phyloP scores from a whole-genome alignment of 805 yeast genomes.

The Barnettozyma vustinii region DNA sequence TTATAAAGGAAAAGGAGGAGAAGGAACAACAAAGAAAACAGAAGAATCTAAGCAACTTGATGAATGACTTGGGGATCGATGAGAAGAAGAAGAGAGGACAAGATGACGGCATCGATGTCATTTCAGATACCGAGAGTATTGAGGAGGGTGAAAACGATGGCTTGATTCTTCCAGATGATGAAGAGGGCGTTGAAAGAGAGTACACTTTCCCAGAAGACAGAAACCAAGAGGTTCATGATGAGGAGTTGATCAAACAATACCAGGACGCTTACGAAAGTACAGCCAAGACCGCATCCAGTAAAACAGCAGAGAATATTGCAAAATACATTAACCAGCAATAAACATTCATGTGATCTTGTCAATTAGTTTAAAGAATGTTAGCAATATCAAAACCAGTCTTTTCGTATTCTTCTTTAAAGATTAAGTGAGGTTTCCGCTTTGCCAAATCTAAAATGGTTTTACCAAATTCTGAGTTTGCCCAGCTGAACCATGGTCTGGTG shows the following conservation, averaged over 20 bases:
- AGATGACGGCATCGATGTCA: conserved; percentile 42
- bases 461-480: conserved; percentile 92
- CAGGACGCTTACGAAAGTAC: conserved; percentile 64
- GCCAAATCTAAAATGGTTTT: conserved; percentile 79
- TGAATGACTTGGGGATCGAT: conserved; percentile 80
- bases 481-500: conserved; percentile 88
- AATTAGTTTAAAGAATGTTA: not conserved
- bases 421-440: conserved; percentile 62
- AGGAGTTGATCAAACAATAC: conserved; percentile 58
- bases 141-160: conserved; percentile 42
- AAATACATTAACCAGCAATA: conserved; percentile 46
- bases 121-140: conserved; percentile 47
- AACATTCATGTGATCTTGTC: not conserved
- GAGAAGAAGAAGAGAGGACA: conserved; percentile 32
- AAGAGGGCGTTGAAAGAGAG: conserved; percentile 57
- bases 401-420: conserved; percentile 43
- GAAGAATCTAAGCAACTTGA: conserved; percentile 60
- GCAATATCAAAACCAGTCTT: conserved; percentile 10
- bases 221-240: conserved; percentile 49
- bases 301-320: conserved; percentile 70
- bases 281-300: conserved; percentile 55
- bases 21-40: conserved; percentile 70
- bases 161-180: conserved; percentile 34
- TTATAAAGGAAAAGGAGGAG: conserved; percentile 69
- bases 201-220: conserved; percentile 70